A percentile compares a stretch with the other conserved stretches of the same genome.
phyloP scores from a whole-genome alignment of 2,329 filamentous ascomycete genomes.

The Periconia sp. region DNA sequence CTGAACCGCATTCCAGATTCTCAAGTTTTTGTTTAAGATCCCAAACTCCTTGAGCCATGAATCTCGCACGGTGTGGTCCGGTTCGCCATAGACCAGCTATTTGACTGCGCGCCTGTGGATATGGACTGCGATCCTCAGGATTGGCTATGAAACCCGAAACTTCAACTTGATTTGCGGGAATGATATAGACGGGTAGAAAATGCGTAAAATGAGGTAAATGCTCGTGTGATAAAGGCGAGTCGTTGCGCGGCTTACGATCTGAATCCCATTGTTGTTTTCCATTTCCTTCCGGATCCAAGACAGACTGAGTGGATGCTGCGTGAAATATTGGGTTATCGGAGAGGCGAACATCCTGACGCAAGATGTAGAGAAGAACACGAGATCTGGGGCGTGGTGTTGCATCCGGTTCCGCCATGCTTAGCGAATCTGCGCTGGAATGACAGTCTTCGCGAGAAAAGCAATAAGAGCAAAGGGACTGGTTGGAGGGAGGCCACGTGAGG shows the following conservation, averaged over 20 bases:
- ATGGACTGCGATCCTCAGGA: slow-evolving; percentile 55
- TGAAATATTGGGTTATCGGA: slow-evolving; percentile 75
- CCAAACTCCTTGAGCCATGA: slow-evolving; percentile 72
- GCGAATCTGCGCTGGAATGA: slow-evolving; percentile 11
- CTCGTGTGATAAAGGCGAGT: slow-evolving; percentile 26
- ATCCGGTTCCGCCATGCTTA: slow-evolving; percentile 21
- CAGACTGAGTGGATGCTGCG: slow-evolving; percentile 42
- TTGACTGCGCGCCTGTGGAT: slow-evolving; percentile 67
- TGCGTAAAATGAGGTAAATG: slow-evolving; percentile 48
- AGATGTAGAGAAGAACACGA: slow-evolving; percentile 66
- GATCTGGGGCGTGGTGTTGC: slow-evolving; percentile 23
- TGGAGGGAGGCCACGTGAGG: slow-evolving; percentile 33
- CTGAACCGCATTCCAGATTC: slow-evolving; percentile 56
- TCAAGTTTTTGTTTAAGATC: slow-evolving; percentile 67
- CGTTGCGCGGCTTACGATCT: slow-evolving; percentile 41
- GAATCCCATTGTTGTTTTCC: slow-evolving; percentile 6
- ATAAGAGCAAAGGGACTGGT: slow-evolving; percentile 26
- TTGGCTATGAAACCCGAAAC: slow-evolving; percentile 68
- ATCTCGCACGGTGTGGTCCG: slow-evolving; percentile 70
- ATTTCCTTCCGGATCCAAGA: slow-evolving; percentile 14
- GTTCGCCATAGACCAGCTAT: slow-evolving; percentile 72
- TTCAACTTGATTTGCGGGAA: slow-evolving; percentile 71
- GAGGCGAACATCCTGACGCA: slow-evolving; percentile 72
- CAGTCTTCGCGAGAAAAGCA: slow-evolving; percentile 20
- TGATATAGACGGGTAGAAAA: slow-evolving; percentile 67